phyloP scores from a whole-genome alignment of 208 protist genomes.

The Leishmania tarentolae region DNA sequence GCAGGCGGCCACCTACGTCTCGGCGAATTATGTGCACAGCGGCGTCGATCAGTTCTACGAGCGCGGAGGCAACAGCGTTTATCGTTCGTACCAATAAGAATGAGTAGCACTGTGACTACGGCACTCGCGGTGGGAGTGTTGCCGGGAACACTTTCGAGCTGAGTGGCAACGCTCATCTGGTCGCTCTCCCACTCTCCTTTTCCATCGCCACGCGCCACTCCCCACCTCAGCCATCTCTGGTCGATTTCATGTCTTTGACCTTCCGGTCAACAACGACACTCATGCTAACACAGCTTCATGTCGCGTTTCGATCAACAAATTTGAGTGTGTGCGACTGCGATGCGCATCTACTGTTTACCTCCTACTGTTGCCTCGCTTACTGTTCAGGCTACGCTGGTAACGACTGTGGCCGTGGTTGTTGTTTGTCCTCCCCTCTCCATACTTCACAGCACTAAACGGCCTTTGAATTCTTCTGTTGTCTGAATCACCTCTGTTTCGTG shows the following conservation, averaged over 20 bases:
- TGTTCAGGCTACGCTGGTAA: background rate
- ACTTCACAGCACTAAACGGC: background rate
- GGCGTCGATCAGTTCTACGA: constrained; percentile 81
- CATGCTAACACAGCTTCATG: background rate
- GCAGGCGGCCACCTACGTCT: constrained; percentile 70
- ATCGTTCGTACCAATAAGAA: constrained; percentile 58
- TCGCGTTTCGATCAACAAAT: background rate
- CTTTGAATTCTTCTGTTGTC: background rate
- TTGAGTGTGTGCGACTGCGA: background rate
- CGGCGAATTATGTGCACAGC: constrained; percentile 79
- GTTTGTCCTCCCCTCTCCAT: background rate
- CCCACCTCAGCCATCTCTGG: background rate
- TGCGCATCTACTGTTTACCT: background rate
- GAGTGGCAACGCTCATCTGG: background rate
- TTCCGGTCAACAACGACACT: background rate
- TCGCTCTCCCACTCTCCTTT: background rate
- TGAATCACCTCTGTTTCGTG: background rate
- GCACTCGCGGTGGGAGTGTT: background rate
- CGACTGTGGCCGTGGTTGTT: background rate
- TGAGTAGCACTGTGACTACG: background rate
- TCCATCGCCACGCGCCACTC: background rate
- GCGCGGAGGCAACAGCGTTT: constrained; percentile 69
- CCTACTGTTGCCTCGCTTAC: background rate
- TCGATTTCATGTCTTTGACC: background rate
- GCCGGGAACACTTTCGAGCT: background rate